Percentiles rank a stretch among this genome's conserved stretches.
phyloP scores from a whole-genome alignment of 2,329 filamentous ascomycete genomes.

The Calonectria henricotiae region DNA sequence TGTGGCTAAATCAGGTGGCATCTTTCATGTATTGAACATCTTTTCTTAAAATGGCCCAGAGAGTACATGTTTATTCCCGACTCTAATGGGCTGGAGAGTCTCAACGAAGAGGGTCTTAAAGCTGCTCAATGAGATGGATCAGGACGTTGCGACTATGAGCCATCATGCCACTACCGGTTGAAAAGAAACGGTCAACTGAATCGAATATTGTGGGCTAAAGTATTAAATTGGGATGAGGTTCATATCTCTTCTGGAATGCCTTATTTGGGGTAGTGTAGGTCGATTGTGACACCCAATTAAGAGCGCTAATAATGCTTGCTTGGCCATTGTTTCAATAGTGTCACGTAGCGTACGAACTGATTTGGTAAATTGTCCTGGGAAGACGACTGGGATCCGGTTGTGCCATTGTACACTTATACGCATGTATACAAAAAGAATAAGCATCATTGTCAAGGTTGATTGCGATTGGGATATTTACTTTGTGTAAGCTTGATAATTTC shows the following conservation, averaged over 20 bases:
- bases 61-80: too few species aligned
- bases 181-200: too few species aligned
- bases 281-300: not conserved
- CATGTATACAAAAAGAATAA: not conserved
- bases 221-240: not conserved
- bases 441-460: slow-evolving; percentile 19
- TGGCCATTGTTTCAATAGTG: not conserved
- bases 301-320: not conserved
- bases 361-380: not conserved
- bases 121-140: too few species aligned
- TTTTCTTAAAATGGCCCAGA: too few species aligned
- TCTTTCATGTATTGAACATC: too few species aligned
- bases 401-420: too few species aligned
- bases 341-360: not conserved
- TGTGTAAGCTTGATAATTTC: slow-evolving; percentile 12
- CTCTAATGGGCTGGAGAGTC: too few species aligned
- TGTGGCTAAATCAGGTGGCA: too few species aligned
- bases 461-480: not conserved
- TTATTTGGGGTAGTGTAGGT: not conserved
- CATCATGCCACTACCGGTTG: not conserved
- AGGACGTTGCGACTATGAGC: too few species aligned
- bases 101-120: too few species aligned
- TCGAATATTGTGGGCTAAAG: not conserved
- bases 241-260: too few species aligned
- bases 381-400: too few species aligned